A percentile compares a stretch with the other conserved stretches of the same genome.
phyloP scores from a whole-genome alignment of 495 filamentous ascomycete species.

The Hamigera avellanea region DNA sequence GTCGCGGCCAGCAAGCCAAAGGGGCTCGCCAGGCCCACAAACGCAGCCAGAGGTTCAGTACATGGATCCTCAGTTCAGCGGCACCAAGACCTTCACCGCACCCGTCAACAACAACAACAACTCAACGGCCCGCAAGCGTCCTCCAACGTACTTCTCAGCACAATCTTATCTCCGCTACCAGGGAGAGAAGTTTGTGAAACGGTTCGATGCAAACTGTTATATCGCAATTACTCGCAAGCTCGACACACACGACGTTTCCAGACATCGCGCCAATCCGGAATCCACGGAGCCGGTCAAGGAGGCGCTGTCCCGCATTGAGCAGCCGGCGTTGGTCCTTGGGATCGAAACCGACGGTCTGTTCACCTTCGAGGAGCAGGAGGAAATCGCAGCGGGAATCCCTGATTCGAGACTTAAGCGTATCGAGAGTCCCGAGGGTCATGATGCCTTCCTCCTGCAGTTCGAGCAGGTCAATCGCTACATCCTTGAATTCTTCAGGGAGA shows the following conservation, averaged over 20 bases:
- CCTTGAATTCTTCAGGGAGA: slow-evolving; percentile 69
- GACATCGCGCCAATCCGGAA: slow-evolving; percentile 41
- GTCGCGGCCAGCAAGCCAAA: slow-evolving; percentile 22
- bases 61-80: slow-evolving; percentile 71
- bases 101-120: slow-evolving; percentile 8
- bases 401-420: slow-evolving; percentile 71
- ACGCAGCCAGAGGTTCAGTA: slow-evolving; percentile 20
- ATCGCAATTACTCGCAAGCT: slow-evolving; percentile 97
- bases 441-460: slow-evolving; percentile 93
- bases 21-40: slow-evolving; percentile 19
- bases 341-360: slow-evolving; percentile 94
- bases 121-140: slow-evolving; percentile 35
- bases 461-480: slow-evolving; percentile 90
- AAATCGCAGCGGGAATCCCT: slow-evolving; percentile 74
- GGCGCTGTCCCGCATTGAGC: slow-evolving; percentile 70
- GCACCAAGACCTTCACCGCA: slow-evolving; percentile 41
- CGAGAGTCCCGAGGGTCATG: slow-evolving; percentile 87
- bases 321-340: slow-evolving; percentile 80
- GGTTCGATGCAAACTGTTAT: slow-evolving; percentile 97
- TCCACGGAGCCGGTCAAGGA: slow-evolving; percentile 46
- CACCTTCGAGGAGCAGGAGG: slow-evolving; percentile 90
- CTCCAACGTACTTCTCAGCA: slow-evolving; percentile 87
- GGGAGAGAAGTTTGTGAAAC: slow-evolving; percentile 88
- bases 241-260: slow-evolving; percentile 92
- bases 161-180: slow-evolving; percentile 99